These are phyloP conservation scores for Botryosphaeria dothidea DNA, from an alignment of 2,329 filamentous ascomycete species.

Conservation along the genomic window DNA sequence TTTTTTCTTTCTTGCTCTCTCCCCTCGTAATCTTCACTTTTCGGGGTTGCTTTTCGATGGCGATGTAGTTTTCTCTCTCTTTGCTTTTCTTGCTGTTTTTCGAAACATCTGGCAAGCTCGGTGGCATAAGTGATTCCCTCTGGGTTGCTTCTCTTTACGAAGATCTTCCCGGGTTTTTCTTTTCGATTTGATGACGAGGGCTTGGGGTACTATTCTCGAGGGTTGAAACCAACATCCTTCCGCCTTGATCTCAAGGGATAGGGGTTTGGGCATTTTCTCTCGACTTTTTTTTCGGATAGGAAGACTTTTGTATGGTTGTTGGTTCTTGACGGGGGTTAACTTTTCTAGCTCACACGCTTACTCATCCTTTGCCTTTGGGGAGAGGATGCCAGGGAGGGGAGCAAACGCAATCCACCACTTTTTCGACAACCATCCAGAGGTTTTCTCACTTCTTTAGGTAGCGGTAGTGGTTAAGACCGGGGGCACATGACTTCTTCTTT, in stretches of 20 bases:
- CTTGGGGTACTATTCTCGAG: too few species aligned
- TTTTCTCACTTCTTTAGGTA: not conserved
- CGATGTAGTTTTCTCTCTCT: not conserved
- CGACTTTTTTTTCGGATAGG: not conserved
- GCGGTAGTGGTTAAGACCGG: not conserved
- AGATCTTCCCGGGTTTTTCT: too few species aligned
- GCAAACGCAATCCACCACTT: not conserved
- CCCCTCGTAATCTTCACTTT: not conserved
- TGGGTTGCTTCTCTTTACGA: not conserved
- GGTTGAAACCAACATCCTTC: too few species aligned
- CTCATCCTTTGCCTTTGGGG: not conserved
- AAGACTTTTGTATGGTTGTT: not conserved
- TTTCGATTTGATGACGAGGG: too few species aligned
- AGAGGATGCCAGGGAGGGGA: not conserved
- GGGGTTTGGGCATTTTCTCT: not conserved
- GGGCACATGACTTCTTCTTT: not conserved
- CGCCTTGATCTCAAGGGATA: not conserved
- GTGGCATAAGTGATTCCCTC: conserved; percentile 3
- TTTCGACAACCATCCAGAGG: not conserved
- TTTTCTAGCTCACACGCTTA: not conserved
- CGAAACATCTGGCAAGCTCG: not conserved
- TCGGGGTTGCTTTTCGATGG: too few species aligned
- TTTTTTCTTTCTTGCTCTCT: not conserved
- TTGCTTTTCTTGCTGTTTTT: not conserved
- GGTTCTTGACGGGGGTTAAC: not conserved